Percentiles rank a stretch among this genome's conserved stretches.
These are phyloP conservation scores for Radiomyces spectabilis DNA, from an alignment of 192 early-diverging fungal genomes.

Conservation along the genomic window DNA sequence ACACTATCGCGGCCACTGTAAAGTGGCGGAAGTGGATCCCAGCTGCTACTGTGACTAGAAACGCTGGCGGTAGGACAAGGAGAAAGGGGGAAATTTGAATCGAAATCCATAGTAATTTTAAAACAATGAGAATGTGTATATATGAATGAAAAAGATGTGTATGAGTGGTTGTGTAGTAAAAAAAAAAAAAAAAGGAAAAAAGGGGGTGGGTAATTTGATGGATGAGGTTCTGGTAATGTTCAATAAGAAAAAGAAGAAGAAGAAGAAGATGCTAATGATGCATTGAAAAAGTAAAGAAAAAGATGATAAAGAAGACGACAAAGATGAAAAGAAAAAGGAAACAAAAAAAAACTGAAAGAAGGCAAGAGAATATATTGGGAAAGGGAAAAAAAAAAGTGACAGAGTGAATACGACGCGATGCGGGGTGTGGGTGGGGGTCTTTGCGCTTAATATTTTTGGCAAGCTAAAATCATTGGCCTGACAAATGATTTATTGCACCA, in stretches of 20 bases:
- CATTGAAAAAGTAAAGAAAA: not conserved
- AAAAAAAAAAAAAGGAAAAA: conserved; percentile 13
- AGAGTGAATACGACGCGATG: not conserved
- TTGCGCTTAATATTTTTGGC: not conserved
- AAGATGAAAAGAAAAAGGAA: not conserved
- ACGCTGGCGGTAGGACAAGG: conserved; percentile 4
- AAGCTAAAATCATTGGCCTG: not conserved
- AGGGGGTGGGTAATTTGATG: not conserved
- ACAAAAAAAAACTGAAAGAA: not conserved
- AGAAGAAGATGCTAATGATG: not conserved
- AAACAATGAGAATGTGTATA: not conserved
- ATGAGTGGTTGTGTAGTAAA: not conserved
- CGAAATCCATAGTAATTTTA: conserved; percentile 4
- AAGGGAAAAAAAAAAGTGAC: not conserved
- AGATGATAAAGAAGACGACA: not conserved
- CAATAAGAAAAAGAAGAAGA: conserved; percentile 2
- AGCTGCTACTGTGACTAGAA: not conserved
- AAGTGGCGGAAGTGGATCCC: conserved; percentile 12
- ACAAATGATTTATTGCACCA: not conserved
- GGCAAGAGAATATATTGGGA: too few species aligned
- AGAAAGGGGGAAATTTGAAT: conserved; percentile 1
- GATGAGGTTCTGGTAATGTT: not conserved
- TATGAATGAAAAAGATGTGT: not conserved
- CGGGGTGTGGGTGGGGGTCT: too few species aligned
- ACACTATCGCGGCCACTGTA: conserved; percentile 10